These are phyloP conservation scores for Arbutus unedo DNA, from an alignment of 148 eudicot species.

Conservation along the genomic window DNA sequence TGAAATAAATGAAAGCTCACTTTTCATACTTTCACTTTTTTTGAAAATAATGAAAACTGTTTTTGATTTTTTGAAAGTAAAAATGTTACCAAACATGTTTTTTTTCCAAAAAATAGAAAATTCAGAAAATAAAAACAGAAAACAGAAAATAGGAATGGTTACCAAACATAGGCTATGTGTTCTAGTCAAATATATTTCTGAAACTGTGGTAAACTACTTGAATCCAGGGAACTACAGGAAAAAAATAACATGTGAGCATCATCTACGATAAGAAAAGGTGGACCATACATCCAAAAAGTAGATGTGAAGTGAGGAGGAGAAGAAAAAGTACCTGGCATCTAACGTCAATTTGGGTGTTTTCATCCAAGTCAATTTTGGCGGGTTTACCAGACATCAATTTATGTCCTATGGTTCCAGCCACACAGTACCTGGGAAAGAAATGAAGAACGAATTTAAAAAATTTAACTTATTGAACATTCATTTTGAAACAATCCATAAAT, in stretches of 20 bases:
- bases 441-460: neutral
- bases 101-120: too few species aligned
- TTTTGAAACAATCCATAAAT: neutral
- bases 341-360: conserved; percentile 68
- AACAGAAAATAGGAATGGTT: too few species aligned
- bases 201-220: neutral
- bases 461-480: neutral
- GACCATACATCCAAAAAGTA: neutral
- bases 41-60: too few species aligned
- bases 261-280: neutral
- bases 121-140: too few species aligned
- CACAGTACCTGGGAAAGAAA: conserved; percentile 56
- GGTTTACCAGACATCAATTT: conserved; percentile 82
- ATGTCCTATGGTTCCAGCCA: conserved; percentile 89
- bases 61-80: too few species aligned
- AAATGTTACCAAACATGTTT: too few species aligned
- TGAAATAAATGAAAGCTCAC: too few species aligned
- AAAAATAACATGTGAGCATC: neutral
- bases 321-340: conserved; percentile 68
- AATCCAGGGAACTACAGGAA: neutral
- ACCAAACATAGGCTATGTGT: too few species aligned
- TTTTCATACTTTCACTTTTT: too few species aligned
- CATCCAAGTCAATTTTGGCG: conserved; percentile 58
- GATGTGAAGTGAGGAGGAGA: neutral
- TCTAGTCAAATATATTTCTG: too few species aligned